Base-by-base conservation (phyloP, 768 basidiomycete species). In the Galerina marginata region DNA sequence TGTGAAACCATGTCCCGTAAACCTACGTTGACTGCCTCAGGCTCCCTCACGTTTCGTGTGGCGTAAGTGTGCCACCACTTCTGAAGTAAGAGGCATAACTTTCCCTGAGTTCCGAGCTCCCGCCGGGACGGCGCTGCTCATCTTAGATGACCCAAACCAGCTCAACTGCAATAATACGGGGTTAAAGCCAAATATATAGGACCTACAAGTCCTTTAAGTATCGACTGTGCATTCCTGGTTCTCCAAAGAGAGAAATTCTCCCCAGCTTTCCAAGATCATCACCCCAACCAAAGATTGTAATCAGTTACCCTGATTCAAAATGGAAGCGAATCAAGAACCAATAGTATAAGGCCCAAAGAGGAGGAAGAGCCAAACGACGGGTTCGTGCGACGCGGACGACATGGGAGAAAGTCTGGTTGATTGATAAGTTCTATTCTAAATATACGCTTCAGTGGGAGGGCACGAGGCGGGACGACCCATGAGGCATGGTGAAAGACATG, bases 351-450 rank as follows among this genome's bases (percentile, higher is more conserved):
- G 15, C 44, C 52, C 53, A 44, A 52, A 42, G 37, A 46, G 44
- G 44, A 46, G 52, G 58, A 59, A 54, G 58, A 37, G 25, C 15
- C n/a, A 14, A 16, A 23, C 36, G 36, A 36, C 50, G 37, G 58
- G 51, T 48, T 11, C 52, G 36, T 29, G 53, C 25, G 23, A 46
- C 14, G 33, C 23, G 43, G 39, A 39, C 43, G 58, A 54, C 58
- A 53, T 59, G 58, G 52, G 58, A 59, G 51, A 54, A 59, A 53
- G n/a, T 12, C 43, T 40, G 20, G 51, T 26, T 38, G 39, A 42
- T 50, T 9, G 25, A 36, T 58, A 23, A 26, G 5, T 33, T 50
- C 15, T n/a, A 16, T 9, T 58, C 39, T 58, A 33, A 58, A 58
- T 50, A 9, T 52, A 52, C 25, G 33, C 39, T 20, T 29, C 29